A percentile compares a stretch with the other conserved stretches of the same genome.
These are phyloP conservation scores for Lunularia cruciata DNA, from an alignment of 225 moss, liverwort and hornwort genomes.

Conservation along the genomic window DNA sequence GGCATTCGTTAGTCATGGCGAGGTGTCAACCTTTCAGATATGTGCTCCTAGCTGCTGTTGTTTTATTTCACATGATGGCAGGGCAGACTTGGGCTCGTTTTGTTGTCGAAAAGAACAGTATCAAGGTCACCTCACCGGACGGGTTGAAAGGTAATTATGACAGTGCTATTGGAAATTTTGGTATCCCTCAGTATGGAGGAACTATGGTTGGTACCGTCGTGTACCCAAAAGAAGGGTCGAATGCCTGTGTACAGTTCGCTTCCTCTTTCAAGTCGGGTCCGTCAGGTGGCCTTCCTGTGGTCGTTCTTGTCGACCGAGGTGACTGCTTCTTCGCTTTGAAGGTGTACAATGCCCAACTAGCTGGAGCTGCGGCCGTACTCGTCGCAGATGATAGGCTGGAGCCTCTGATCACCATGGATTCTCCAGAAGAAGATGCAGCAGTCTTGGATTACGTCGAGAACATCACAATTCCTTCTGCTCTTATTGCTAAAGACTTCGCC, in stretches of 20 bases:
- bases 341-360: slow-evolving; percentile 75
- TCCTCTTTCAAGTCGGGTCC: slow-evolving; percentile 24
- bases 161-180: slow-evolving; percentile 95
- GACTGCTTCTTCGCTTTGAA: slow-evolving; percentile 83
- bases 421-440: slow-evolving; percentile 61
- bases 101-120: slow-evolving; percentile 78
- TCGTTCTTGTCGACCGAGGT: slow-evolving; percentile 82
- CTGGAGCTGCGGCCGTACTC: slow-evolving; percentile 86
- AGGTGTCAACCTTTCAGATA: not conserved
- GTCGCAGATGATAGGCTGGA: slow-evolving; percentile 77
- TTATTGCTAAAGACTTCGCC: slow-evolving; percentile 58
- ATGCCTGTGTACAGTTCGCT: slow-evolving; percentile 38
- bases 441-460: slow-evolving; percentile 58
- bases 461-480: slow-evolving; percentile 83
- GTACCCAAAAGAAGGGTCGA: slow-evolving; percentile 41
- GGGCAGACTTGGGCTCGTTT: slow-evolving; percentile 44
- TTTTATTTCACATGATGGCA: not conserved
- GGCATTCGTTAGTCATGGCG: slow-evolving; percentile 7
- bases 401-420: slow-evolving; percentile 87
- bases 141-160: slow-evolving; percentile 54
- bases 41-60: not conserved
- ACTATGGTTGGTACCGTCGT: slow-evolving; percentile 65
- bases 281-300: slow-evolving; percentile 49
- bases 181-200: slow-evolving; percentile 93
- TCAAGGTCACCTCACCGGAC: slow-evolving; percentile 65